A percentile compares a stretch with the other conserved stretches of the same genome.
Evolutionary conservation across 1,139 yeast species (phyloP).

Genomic region (Blastobotrys elegans): DNA sequence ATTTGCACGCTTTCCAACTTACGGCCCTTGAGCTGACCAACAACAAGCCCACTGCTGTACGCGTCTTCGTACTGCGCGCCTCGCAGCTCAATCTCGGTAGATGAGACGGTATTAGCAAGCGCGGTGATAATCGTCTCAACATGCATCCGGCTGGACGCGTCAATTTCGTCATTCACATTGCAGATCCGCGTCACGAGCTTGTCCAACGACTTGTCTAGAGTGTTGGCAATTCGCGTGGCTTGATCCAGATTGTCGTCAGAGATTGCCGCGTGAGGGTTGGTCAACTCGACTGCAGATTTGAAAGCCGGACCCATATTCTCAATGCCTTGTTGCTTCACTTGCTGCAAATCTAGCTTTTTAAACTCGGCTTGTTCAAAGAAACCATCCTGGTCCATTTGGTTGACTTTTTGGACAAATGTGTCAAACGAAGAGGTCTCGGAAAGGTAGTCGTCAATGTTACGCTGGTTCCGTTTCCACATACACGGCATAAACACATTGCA

Average conservation of each 20-base stretch:
- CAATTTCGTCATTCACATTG: not conserved
- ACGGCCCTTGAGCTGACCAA: conserved; percentile 58
- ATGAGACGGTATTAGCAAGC: conserved; percentile 50
- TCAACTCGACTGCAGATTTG: not conserved
- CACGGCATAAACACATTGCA: conserved; percentile 82
- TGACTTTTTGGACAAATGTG: not conserved
- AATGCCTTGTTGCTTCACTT: conserved; percentile 6
- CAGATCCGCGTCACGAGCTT: not conserved
- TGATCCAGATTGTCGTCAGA: not conserved
- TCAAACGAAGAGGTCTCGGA: not conserved
- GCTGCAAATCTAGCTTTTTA: not conserved
- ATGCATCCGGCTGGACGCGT: not conserved
- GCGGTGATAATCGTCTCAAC: conserved; percentile 42
- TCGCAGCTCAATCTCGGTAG: conserved; percentile 62
- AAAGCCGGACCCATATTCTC: conserved; percentile 8
- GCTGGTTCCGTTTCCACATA: conserved; percentile 38
- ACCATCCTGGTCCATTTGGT: not conserved
- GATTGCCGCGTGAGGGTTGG: not conserved
- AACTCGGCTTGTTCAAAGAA: not conserved
- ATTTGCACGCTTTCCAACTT: conserved; percentile 46
- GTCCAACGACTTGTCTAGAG: conserved; percentile 1
- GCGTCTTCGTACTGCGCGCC: conserved; percentile 43
- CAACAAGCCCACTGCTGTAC: conserved; percentile 38
- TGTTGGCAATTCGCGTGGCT: not conserved
- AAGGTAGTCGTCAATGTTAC: conserved; percentile 14